Evolutionary conservation across 2,329 filamentous ascomycete species (phyloP).

Genomic region (Ascosphaera pollenicola): DNA sequence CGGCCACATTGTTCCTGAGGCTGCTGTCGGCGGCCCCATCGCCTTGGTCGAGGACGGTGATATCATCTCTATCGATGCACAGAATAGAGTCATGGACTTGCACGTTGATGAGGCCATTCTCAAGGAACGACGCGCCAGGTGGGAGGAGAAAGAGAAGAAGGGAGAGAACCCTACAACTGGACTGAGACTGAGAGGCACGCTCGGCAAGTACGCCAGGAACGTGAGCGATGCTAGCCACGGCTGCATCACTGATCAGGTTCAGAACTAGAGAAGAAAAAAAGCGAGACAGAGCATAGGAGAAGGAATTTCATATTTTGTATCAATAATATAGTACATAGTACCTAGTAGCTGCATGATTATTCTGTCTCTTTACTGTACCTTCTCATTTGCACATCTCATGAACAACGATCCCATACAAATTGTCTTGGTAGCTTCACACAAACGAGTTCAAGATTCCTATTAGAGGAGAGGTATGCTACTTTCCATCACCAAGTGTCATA

Average conservation of each 20-base stretch:
- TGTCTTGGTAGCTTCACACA: too few species aligned
- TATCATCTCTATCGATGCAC: slow-evolving; percentile 65
- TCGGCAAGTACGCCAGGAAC: slow-evolving; percentile 43
- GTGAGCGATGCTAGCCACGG: slow-evolving; percentile 26
- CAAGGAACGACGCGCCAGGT: slow-evolving; percentile 31
- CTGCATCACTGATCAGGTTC: slow-evolving; percentile 23
- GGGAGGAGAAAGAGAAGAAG: slow-evolving; percentile 27
- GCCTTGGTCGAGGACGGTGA: slow-evolving; percentile 65
- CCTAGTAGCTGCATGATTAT: background rate
- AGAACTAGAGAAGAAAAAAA: background rate
- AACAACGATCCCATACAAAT: too few species aligned
- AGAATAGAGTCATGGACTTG: slow-evolving; percentile 18
- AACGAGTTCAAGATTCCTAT: too few species aligned
- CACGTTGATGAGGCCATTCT: slow-evolving; percentile 34
- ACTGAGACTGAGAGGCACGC: slow-evolving; percentile 37
- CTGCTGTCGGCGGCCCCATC: slow-evolving; percentile 71
- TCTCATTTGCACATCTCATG: background rate
- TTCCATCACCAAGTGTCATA: too few species aligned
- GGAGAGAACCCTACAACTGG: slow-evolving; percentile 27
- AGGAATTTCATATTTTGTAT: background rate
- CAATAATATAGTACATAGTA: slow-evolving; percentile 3
- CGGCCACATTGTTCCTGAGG: slow-evolving; percentile 58
- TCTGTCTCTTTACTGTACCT: background rate
- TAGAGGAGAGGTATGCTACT: too few species aligned
- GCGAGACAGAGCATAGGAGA: too few species aligned